These are phyloP conservation scores for Geotrichum macrosporum DNA, from an alignment of 1,139 yeast genomes.

Conservation along the genomic window DNA sequence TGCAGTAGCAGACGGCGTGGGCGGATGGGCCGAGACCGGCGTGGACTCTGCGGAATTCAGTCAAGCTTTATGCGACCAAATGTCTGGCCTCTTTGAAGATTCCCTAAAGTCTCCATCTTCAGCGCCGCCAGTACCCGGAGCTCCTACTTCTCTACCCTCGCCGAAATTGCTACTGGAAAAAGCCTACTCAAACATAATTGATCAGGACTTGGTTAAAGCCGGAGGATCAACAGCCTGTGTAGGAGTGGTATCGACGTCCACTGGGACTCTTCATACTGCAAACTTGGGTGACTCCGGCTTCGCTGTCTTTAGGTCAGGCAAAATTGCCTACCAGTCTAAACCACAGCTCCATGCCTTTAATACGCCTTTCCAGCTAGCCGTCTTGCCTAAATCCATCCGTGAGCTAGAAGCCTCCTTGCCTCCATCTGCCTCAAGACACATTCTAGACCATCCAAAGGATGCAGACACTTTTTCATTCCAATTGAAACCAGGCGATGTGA, in stretches of 20 bases:
- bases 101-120: background rate
- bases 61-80: conserved; percentile 36
- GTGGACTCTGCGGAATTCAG: conserved; percentile 60
- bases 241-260: conserved; percentile 59
- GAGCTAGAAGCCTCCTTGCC: conserved; percentile 43
- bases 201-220: conserved; percentile 50
- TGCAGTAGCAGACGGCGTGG: conserved; percentile 97
- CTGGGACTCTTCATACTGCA: conserved; percentile 57
- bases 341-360: conserved; percentile 87
- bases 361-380: conserved; percentile 86
- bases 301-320: conserved; percentile 68
- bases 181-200: conserved; percentile 8
- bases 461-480: conserved; percentile 42
- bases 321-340: conserved; percentile 60
- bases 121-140: background rate
- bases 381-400: conserved; percentile 66
- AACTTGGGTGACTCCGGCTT: conserved; percentile 96
- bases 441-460: conserved; percentile 49
- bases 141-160: conserved; percentile 23
- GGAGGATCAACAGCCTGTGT: conserved; percentile 97
- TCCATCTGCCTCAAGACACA: conserved; percentile 50
- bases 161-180: conserved; percentile 40
- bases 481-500: conserved; percentile 58
- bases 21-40: conserved; percentile 94
- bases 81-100: conserved; percentile 21